Evolutionary conservation across 2,329 filamentous ascomycete species (phyloP), one percentile per base, ranked within the genome.

Genomic region (Stachybotrys elegans): DNA sequence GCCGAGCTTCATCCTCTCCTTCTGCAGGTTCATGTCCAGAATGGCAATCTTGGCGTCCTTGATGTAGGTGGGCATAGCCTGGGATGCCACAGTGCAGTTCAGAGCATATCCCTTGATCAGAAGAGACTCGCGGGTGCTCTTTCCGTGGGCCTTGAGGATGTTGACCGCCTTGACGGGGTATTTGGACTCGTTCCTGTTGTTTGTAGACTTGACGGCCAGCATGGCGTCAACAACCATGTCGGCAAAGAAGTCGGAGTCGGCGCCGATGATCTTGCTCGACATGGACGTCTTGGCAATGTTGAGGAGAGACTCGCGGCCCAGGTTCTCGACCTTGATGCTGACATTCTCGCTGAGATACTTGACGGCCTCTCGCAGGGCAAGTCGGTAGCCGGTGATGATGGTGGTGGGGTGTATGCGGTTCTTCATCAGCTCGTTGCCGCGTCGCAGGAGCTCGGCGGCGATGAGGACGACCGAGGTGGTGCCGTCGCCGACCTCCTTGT

Each of bases 351-450:
- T 92, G 85, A 98, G 94, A 72, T 96, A 98, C 72, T 95, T 94
- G 64, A 98, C 85, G 47, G 93, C 93, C 75, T 98, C 93, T 60
- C 93, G 81, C 55, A 98, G 79, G 48, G 93, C 93, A 59, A 98
- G 80, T 61, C 93, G 82, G 79, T 98, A 98, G 60, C 93, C 93
- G 50, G 90, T 97, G 65, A 98, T 98, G 71, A 98, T 97, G 49
- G 94, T 98, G 21, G 93, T 98, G 45, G 93, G 94, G 73, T 98
- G 93, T 80, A 98, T 98, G 67, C 91, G 88, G 81, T 97, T 98
- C 78, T 93, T 96, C 87, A 97, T 94, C 54, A 98, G 80, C 73
- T 98, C 93, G 75, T 98, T 98, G 51, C 84, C 93, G 69, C 93
- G 81, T 65, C 87, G 83, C 61, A 98, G 76, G 54, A 98, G 84